Conservation (phyloP, 208 protist species). For the Acanthamoeba polyphaga region DNA sequence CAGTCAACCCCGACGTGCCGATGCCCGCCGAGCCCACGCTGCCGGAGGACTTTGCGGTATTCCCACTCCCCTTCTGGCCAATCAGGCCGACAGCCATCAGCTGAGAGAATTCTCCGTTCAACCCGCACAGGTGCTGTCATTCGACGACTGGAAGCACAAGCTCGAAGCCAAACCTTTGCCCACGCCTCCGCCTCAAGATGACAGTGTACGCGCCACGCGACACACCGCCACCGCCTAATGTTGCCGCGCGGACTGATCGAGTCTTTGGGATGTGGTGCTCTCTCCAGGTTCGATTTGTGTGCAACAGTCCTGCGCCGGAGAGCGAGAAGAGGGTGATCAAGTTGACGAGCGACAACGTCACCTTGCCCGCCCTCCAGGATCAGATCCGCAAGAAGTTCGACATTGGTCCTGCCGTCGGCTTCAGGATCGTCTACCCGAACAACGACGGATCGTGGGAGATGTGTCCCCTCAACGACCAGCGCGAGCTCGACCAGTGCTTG, state of each 20-base stretch:
- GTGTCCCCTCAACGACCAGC: constrained; percentile 40
- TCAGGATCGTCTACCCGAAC: constrained; percentile 38
- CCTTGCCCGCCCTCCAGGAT: constrained; percentile 1
- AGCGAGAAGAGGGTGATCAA: constrained; percentile 39
- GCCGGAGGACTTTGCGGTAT: background rate
- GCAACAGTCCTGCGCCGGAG: constrained; percentile 9
- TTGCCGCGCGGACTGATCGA: too few species aligned
- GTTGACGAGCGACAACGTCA: constrained; percentile 4
- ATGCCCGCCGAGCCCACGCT: background rate
- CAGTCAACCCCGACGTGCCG: background rate
- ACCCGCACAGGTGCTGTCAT: background rate
- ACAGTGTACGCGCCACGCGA: background rate
- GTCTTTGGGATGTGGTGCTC: too few species aligned
- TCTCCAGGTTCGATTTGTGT: constrained; percentile 11
- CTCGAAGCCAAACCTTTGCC: constrained; percentile 25
- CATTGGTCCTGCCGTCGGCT: constrained; percentile 3
- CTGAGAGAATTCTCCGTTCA: background rate
- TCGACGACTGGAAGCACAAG: constrained; percentile 20
- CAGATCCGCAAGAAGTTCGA: constrained; percentile 54
- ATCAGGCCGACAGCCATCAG: too few species aligned
- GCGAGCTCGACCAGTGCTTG: background rate
- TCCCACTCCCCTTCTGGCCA: too few species aligned
- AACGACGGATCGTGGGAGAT: constrained; percentile 42
- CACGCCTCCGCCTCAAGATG: background rate
- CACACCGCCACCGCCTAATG: too few species aligned